phyloP scores from a whole-genome alignment of 495 filamentous ascomycete species.

The Hamigera avellanea region DNA sequence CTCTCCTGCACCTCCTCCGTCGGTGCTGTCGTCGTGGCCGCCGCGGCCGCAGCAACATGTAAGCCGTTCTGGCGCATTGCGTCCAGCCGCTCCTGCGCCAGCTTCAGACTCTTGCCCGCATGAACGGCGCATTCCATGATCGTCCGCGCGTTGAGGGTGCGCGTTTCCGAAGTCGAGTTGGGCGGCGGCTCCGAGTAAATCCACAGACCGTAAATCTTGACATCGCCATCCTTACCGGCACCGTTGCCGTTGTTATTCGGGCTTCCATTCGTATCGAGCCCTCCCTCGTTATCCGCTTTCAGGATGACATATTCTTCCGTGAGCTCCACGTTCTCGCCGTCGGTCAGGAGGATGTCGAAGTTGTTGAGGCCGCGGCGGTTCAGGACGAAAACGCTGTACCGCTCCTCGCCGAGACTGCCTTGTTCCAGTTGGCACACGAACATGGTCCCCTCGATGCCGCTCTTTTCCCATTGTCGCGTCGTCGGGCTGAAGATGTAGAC shows the following conservation, averaged over 20 bases:
- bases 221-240: slow-evolving; percentile 1
- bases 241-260: background rate
- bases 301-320: slow-evolving; percentile 52
- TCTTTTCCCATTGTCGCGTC: slow-evolving; percentile 62
- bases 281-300: slow-evolving; percentile 14
- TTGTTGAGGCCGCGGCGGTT: slow-evolving; percentile 51
- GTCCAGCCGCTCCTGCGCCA: slow-evolving; percentile 30
- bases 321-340: slow-evolving; percentile 44
- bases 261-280: background rate
- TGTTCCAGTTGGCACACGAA: slow-evolving; percentile 60
- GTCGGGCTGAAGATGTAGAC: slow-evolving; percentile 62
- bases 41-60: slow-evolving; percentile 23
- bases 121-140: slow-evolving; percentile 43
- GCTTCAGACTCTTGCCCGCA: slow-evolving; percentile 34
- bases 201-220: slow-evolving; percentile 49
- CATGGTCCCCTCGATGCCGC: slow-evolving; percentile 63
- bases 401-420: slow-evolving; percentile 29
- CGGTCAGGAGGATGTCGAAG: slow-evolving; percentile 39
- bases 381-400: slow-evolving; percentile 49
- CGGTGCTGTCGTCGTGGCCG: slow-evolving; percentile 15
- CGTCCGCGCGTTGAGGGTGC: slow-evolving; percentile 36
- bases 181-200: slow-evolving; percentile 48
- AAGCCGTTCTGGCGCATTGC: slow-evolving; percentile 26
- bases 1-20: slow-evolving; percentile 19
- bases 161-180: slow-evolving; percentile 40